phyloP scores from a whole-genome alignment of 1,139 yeast species.

The Neolecta irregularis region DNA sequence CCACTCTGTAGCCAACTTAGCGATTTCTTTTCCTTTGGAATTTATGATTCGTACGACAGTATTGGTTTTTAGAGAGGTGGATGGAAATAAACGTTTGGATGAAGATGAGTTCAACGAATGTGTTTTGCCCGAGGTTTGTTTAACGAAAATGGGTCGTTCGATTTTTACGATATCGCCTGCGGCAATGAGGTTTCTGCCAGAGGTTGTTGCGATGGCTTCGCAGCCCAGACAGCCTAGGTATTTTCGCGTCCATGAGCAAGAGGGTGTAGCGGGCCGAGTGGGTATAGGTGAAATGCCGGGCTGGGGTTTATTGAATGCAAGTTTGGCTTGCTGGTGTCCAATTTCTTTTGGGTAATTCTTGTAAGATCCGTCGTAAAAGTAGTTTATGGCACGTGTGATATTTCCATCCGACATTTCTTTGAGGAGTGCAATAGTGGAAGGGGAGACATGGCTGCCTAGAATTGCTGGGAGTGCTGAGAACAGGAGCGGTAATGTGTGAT shows the following conservation, averaged over 20 bases:
- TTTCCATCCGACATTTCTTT: no score
- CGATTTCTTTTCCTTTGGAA: slow-evolving; percentile 43
- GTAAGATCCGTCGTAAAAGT: no score
- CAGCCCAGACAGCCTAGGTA: slow-evolving; percentile 2
- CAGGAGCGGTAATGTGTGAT: no score
- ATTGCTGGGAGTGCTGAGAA: no score
- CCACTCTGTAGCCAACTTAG: slow-evolving; percentile 57
- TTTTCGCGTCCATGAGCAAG: neutral
- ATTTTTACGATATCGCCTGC: slow-evolving; percentile 31
- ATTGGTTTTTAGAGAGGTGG: slow-evolving; percentile 18
- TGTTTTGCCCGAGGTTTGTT: neutral
- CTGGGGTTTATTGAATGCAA: no score
- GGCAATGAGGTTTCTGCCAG: slow-evolving; percentile 39
- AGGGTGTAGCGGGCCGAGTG: no score
- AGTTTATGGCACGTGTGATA: no score
- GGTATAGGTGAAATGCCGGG: no score
- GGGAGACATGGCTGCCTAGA: no score
- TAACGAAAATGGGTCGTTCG: slow-evolving; percentile 12
- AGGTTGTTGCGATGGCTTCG: slow-evolving; percentile 70
- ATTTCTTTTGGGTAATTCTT: no score
- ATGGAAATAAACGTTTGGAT: neutral
- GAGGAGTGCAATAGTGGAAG: no score
- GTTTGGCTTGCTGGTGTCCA: no score
- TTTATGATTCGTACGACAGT: slow-evolving; percentile 24
- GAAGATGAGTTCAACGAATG: slow-evolving; percentile 4